phyloP scores from a whole-genome alignment of 768 basidiomycete genomes.

The Kwoniella pini region DNA sequence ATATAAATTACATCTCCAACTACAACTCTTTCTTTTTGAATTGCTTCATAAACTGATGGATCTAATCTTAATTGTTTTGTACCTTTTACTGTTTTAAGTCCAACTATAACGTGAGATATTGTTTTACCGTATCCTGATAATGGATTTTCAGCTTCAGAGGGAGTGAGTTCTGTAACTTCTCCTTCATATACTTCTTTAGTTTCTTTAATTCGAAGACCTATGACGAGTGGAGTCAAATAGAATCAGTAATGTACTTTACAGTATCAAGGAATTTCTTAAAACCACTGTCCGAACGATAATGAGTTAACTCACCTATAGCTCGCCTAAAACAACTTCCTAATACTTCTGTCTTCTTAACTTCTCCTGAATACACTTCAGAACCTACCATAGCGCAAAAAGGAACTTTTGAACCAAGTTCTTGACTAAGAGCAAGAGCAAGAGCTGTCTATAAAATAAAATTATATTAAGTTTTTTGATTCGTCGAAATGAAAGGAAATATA shows the following conservation, averaged over 20 bases:
- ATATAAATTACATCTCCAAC: constrained; percentile 97
- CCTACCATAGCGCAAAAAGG: constrained; percentile 99
- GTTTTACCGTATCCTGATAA: constrained; percentile 97
- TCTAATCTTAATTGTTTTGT: constrained; percentile 94
- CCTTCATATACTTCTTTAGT: constrained; percentile 99
- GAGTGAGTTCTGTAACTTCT: constrained; percentile 95
- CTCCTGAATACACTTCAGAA: constrained; percentile 90
- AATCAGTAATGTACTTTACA: neutral
- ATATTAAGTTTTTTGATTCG: no score
- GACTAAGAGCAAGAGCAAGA: constrained; percentile 88
- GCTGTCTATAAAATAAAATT: constrained; percentile 63
- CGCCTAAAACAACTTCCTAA: constrained; percentile 90
- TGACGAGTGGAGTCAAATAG: neutral
- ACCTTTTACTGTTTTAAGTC: constrained; percentile 88
- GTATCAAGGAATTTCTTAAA: no score
- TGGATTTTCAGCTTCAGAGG: constrained; percentile 94
- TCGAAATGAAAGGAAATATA: no score
- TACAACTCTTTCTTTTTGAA: constrained; percentile 93
- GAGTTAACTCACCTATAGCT: constrained; percentile 75
- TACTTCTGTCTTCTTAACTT: constrained; percentile 99
- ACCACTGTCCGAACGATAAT: no score
- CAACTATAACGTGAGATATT: constrained; percentile 94
- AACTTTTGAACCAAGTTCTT: constrained; percentile 90
- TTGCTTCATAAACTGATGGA: constrained; percentile 93
- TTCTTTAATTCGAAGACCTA: constrained; percentile 96